Base-by-base conservation (phyloP, 1,284 basidiomycete genomes). In the Puccinia horiana region DNA sequence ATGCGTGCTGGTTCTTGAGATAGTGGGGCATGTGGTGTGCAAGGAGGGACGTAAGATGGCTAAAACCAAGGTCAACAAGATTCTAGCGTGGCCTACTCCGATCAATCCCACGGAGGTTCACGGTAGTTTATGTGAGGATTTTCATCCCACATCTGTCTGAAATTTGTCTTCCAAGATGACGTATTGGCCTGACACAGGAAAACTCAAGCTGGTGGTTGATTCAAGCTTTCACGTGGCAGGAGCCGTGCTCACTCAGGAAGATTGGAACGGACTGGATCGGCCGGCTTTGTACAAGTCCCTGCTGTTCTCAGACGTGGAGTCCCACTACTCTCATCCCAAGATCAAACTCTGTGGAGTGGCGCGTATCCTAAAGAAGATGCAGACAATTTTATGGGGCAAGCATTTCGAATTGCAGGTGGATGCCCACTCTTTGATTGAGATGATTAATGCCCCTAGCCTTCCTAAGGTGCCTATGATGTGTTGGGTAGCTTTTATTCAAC, bases 301-400 rank as follows among this genome's bases (percentile, higher is more conserved):
- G 11, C 4, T 58, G 4, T 75, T 75, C n/a, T 58, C 67, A 14
- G 16, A 49, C 4, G 63, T 79, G n/a, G 67, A 79, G 26, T 79
- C 77, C 2, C 32, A 40, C 23, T 79, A 79, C 35, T 79, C 77
- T n/a, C 77, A 79, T 23, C 65, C 77, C 12, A 79, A 79, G 44
- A 40, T 79, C n/a, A 67, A 79, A 26, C 49, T 79, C 2, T 79
- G 77, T 56, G 77, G 77, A 37, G 77, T 69, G n/a, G 77, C 65
- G 3, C 56, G 49, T 14, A 72, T 79, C 8, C n/a, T 79, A 2
- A 72, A 58, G 37, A 78, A 79, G 32, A 26, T 70, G 0, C 44
- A 79, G 35, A 70, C 37, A 20, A 26, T 47, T 1, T 23, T 79
- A 1, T 79, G 76, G 76, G 63, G 65, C 3, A 63, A 79, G 37